A percentile compares a stretch with the other conserved stretches of the same genome.
Evolutionary conservation across 345 rosid genomes (phyloP).

Genomic region (Populus simonii): DNA sequence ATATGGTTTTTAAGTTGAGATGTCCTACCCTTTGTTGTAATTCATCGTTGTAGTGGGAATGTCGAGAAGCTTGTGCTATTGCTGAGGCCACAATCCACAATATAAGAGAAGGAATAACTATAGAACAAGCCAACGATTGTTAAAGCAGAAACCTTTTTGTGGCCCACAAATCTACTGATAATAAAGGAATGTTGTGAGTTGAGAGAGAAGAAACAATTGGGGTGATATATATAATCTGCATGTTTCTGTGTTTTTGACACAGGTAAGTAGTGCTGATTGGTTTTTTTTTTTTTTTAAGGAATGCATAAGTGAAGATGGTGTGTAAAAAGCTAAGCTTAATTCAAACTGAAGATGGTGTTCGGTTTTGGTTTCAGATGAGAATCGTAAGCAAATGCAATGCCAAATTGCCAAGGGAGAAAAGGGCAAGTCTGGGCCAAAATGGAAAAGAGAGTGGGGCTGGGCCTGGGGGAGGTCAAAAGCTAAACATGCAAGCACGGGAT

Average conservation of each 20-base stretch:
- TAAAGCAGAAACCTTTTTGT: not conserved
- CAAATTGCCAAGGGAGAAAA: not conserved
- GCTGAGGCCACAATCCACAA: not conserved
- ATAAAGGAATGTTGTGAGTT: not conserved
- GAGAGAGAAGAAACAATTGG: not conserved
- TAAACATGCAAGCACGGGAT: not conserved
- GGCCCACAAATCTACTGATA: not conserved
- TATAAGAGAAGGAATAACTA: not conserved
- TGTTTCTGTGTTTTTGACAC: no score
- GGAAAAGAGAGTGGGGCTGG: not conserved
- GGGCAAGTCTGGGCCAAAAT: not conserved
- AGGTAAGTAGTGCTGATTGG: no score
- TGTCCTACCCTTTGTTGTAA: not conserved
- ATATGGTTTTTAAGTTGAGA: not conserved
- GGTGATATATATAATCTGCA: no score
- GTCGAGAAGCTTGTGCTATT: not conserved
- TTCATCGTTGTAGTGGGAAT: not conserved
- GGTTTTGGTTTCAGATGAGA: not conserved
- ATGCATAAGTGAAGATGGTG: not conserved
- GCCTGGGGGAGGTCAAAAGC: not conserved
- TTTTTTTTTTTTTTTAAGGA: no score
- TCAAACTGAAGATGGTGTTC: not conserved
- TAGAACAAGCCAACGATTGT: not conserved
- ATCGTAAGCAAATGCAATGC: not conserved
- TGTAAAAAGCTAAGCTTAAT: not conserved